Conservation (phyloP, 371 early-diverging fungal genomes). For the Mucor velutinosus region DNA sequence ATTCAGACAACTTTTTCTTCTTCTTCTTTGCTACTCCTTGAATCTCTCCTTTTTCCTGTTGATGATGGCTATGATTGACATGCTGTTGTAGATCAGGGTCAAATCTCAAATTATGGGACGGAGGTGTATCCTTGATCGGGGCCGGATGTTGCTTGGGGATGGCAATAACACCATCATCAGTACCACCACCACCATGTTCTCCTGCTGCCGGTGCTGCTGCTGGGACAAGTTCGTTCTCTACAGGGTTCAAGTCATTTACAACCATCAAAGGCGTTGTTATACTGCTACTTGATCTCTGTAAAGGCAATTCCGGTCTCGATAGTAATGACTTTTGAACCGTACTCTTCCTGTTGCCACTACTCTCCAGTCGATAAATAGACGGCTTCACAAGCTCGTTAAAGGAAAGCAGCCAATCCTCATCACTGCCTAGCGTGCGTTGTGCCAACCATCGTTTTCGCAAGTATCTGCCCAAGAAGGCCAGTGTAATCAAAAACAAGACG, state of each 20-base stretch:
- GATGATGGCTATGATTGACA: not conserved
- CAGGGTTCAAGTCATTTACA: not conserved
- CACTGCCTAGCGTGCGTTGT: conserved; percentile 27
- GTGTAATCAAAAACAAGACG: not conserved
- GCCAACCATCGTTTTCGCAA: conserved; percentile 23
- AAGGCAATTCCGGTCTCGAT: not conserved
- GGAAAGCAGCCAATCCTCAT: conserved; percentile 50
- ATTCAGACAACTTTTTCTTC: not conserved
- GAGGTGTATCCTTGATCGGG: not conserved
- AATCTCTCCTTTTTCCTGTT: not conserved
- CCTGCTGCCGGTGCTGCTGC: not conserved
- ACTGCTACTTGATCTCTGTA: not conserved
- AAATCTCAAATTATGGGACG: not conserved
- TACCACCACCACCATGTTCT: not conserved
- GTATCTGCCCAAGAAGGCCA: conserved; percentile 7
- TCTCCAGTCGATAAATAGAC: conserved; percentile 3
- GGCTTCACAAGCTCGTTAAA: conserved; percentile 32
- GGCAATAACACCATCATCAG: not conserved
- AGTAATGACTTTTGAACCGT: not conserved
- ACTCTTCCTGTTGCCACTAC: not conserved
- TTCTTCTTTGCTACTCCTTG: not conserved
- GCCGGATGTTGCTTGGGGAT: not conserved
- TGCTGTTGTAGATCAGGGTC: not conserved
- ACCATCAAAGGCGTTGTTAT: not conserved
- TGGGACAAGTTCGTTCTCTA: not conserved